phyloP scores from a whole-genome alignment of 768 basidiomycete genomes.

The Russula lepida region DNA sequence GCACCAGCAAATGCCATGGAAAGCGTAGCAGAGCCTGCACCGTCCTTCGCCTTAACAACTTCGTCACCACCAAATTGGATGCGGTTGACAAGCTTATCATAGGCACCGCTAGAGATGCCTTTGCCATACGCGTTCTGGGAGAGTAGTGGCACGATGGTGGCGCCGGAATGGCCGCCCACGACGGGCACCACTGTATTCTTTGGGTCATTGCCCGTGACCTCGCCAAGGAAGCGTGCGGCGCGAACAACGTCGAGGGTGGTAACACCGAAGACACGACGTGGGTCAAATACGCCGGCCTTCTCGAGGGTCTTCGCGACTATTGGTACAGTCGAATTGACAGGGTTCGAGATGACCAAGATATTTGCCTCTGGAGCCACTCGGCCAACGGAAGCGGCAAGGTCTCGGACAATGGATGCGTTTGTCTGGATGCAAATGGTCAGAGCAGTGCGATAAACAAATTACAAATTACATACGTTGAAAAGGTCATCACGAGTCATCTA shows the following conservation, averaged over 20 bases:
- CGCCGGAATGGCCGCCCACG: slow-evolving; percentile 91
- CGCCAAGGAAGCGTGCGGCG: slow-evolving; percentile 81
- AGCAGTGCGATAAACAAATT: neutral
- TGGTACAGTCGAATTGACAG: slow-evolving; percentile 96
- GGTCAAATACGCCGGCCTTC: slow-evolving; percentile 90
- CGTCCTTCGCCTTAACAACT: slow-evolving; percentile 97
- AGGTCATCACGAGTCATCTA: slow-evolving; percentile 97
- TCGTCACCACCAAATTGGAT: slow-evolving; percentile 99
- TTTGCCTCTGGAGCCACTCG: slow-evolving; percentile 86
- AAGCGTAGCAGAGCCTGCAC: slow-evolving; percentile 66
- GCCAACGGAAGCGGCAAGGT: slow-evolving; percentile 83
- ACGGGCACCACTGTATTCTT: slow-evolving; percentile 69
- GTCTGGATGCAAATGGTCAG: slow-evolving; percentile 42
- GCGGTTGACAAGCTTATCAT: slow-evolving; percentile 75
- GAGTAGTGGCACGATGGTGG: slow-evolving; percentile 96
- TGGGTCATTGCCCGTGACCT: slow-evolving; percentile 58
- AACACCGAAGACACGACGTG: slow-evolving; percentile 84
- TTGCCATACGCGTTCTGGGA: slow-evolving; percentile 72
- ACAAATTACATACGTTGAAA: slow-evolving; percentile 66
- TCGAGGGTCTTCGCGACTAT: slow-evolving; percentile 89
- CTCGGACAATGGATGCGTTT: slow-evolving; percentile 95
- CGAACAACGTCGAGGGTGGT: slow-evolving; percentile 98
- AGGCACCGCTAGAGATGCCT: slow-evolving; percentile 62
- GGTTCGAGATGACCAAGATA: slow-evolving; percentile 97
- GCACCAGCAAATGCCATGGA: slow-evolving; percentile 76